Conservation (phyloP, 768 basidiomycete genomes). For the Pluteus cervinus region DNA sequence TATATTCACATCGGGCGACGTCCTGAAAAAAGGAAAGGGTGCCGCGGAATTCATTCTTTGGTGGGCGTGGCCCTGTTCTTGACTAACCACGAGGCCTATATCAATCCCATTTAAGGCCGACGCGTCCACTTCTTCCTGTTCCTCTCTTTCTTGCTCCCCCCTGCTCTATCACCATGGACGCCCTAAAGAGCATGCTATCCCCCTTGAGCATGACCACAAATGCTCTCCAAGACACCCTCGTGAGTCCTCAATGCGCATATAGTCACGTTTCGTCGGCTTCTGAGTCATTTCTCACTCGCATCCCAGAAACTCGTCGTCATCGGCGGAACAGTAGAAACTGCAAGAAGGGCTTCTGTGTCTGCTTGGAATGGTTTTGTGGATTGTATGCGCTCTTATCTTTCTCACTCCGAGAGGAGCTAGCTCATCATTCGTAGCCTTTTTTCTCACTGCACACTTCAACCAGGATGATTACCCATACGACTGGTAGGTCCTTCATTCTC, state of each 20-base stretch:
- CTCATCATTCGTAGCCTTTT: conserved; percentile 54
- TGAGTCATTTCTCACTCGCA: not conserved
- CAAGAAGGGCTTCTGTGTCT: conserved; percentile 71
- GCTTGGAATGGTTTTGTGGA: conserved; percentile 90
- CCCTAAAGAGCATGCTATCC: conserved; percentile 64
- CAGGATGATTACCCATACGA: conserved; percentile 87
- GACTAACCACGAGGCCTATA: conserved; percentile 42
- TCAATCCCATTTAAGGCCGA: conserved; percentile 36
- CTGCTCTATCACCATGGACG: conserved; percentile 48
- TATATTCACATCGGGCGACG: no score
- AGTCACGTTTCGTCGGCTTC: not conserved
- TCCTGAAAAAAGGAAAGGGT: conserved; percentile 11
- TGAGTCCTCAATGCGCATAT: conserved; percentile 31
- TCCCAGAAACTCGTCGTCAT: conserved; percentile 82
- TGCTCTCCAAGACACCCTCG: conserved; percentile 76
- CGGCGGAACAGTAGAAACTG: conserved; percentile 84
- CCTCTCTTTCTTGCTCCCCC: conserved; percentile 27
- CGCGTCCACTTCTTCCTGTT: conserved; percentile 29
- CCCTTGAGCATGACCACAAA: conserved; percentile 63
- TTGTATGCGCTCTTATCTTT: conserved; percentile 35
- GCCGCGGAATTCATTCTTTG: conserved; percentile 19
- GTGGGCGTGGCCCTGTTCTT: conserved; percentile 29
- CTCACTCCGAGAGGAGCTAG: conserved; percentile 1
- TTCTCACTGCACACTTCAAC: conserved; percentile 83
- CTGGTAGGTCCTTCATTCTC: conserved; percentile 43